Evolutionary conservation across 106 monocot species (phyloP).

Genomic region (Hemerocallis citrina): DNA sequence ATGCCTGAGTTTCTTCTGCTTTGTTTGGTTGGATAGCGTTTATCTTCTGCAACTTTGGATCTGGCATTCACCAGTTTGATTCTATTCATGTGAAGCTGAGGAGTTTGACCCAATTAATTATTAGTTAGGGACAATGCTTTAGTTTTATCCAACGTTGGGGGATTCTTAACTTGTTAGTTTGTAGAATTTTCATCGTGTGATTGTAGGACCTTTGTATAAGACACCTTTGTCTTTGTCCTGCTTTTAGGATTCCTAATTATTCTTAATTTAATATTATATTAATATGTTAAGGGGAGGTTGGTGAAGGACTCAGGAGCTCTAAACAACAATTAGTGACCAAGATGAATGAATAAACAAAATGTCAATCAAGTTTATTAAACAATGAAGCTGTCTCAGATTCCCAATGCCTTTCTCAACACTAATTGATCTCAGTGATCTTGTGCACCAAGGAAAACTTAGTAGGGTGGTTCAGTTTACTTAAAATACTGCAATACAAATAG

Average conservation of each 20-base stretch:
- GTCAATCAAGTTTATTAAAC: no score
- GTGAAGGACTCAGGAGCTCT: neutral
- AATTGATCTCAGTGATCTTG: no score
- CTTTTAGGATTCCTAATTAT: constrained; percentile 6
- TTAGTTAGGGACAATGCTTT: neutral
- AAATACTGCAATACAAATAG: no score
- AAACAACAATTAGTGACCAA: neutral
- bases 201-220: neutral
- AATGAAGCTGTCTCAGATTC: neutral
- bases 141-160: neutral
- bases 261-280: neutral
- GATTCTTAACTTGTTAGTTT: no score
- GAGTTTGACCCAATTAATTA: neutral
- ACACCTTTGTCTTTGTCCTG: constrained; percentile 7
- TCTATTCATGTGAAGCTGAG: neutral
- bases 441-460: no score
- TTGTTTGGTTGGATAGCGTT: no score
- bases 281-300: neutral
- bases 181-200: neutral
- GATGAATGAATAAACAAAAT: no score
- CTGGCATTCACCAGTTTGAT: neutral
- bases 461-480: no score
- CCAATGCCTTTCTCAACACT: no score
- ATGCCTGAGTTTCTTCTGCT: no score
- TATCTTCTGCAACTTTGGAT: no score